Percentiles rank a stretch among this genome's conserved stretches.
Evolutionary conservation across 805 yeast genomes (phyloP).

Genomic region (Kuraishia piskuri): DNA sequence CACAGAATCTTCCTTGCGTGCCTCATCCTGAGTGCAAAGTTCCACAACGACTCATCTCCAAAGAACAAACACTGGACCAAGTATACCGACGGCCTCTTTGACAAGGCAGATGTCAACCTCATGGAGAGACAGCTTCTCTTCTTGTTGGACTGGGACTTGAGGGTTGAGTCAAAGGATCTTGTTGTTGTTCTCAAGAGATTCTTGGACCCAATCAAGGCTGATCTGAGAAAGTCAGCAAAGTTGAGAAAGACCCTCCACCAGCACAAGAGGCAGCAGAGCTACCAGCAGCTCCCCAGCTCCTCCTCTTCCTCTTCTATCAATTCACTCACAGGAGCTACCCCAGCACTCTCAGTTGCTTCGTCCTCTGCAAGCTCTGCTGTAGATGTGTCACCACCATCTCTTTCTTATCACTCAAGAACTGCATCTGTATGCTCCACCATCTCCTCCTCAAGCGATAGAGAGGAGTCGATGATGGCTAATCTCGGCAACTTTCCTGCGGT

Average conservation of each 20-base stretch:
- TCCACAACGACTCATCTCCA: slow-evolving; percentile 72
- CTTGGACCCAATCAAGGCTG: slow-evolving; percentile 41
- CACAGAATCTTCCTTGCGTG: slow-evolving; percentile 73
- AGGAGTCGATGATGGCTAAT: neutral
- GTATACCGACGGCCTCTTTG: slow-evolving; percentile 68
- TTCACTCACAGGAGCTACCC: neutral
- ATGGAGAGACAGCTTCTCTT: slow-evolving; percentile 74
- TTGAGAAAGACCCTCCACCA: slow-evolving; percentile 17
- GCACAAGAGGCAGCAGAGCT: neutral
- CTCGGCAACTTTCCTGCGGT: neutral
- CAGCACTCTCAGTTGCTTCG: neutral
- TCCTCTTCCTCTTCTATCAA: neutral
- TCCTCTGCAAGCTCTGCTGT: neutral
- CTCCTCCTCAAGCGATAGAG: neutral
- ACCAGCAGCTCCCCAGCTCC: neutral
- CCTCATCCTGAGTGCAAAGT: slow-evolving; percentile 63
- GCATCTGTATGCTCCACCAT: neutral
- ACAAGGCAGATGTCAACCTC: slow-evolving; percentile 58
- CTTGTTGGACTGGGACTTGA: slow-evolving; percentile 63
- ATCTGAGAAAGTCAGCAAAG: slow-evolving; percentile 21
- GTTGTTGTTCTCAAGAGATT: slow-evolving; percentile 30
- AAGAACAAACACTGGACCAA: slow-evolving; percentile 74
- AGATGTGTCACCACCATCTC: neutral
- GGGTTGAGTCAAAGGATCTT: slow-evolving; percentile 36
- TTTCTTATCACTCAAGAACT: neutral